Conservation (phyloP, 2,329 filamentous ascomycete species). For the Phaeophleospora eucalypticola region DNA sequence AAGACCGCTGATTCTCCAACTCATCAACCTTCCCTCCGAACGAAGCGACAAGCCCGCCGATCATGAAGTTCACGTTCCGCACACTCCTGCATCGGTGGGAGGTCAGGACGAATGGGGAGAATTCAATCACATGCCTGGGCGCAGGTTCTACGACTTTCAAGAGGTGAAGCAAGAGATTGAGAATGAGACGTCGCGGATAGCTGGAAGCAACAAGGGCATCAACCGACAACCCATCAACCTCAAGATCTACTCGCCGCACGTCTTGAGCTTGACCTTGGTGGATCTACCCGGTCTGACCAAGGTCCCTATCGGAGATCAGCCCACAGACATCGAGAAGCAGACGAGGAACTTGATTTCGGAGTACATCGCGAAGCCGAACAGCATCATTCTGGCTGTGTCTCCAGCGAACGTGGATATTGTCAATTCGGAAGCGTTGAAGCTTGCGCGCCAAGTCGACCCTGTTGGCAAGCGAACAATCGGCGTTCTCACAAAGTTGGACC, state of each 20-base stretch:
- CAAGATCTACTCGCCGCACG: slow-evolving; percentile 96
- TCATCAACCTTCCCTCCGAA: slow-evolving; percentile 87
- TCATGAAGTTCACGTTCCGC: slow-evolving; percentile 64
- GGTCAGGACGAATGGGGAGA: slow-evolving; percentile 78
- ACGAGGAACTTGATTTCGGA: slow-evolving; percentile 94
- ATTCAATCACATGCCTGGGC: slow-evolving; percentile 89
- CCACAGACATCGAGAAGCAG: slow-evolving; percentile 97
- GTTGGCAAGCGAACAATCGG: slow-evolving; percentile 93
- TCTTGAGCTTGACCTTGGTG: slow-evolving; percentile 91
- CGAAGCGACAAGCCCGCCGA: slow-evolving; percentile 64
- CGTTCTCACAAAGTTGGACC: slow-evolving; percentile 91
- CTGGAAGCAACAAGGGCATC: slow-evolving; percentile 96
- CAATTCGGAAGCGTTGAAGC: slow-evolving; percentile 95
- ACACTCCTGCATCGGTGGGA: slow-evolving; percentile 70
- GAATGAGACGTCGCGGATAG: slow-evolving; percentile 90
- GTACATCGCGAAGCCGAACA: slow-evolving; percentile 98
- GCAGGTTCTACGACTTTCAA: slow-evolving; percentile 83
- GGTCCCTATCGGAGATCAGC: slow-evolving; percentile 95
- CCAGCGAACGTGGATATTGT: slow-evolving; percentile 97
- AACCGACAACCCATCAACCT: slow-evolving; percentile 96
- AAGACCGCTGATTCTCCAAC: slow-evolving; percentile 88
- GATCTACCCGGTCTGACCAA: slow-evolving; percentile 95
- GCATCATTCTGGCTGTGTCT: slow-evolving; percentile 92
- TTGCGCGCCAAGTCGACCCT: slow-evolving; percentile 93
- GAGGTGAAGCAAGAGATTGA: slow-evolving; percentile 96